Evolutionary conservation across 2,329 filamentous ascomycete species (phyloP).

Genomic region (Diaporthe sp.): DNA sequence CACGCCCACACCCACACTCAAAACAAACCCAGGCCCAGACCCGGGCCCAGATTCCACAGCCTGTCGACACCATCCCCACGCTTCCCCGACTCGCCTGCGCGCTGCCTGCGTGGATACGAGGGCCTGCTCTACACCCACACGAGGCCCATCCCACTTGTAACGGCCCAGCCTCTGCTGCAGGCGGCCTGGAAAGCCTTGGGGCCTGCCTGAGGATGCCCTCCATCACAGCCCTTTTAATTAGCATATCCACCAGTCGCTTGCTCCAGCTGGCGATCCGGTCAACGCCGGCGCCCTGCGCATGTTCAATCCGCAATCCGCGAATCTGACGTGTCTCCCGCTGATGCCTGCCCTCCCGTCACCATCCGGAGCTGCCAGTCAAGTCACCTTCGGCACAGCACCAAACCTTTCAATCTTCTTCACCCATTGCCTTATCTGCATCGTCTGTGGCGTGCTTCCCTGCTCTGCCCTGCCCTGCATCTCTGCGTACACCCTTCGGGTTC

Average conservation of each 20-base stretch:
- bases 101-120: conserved; percentile 27
- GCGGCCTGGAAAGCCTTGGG: conserved; percentile 19
- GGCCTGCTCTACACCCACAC: conserved; percentile 21
- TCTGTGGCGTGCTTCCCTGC: conserved; percentile 30
- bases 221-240: conserved; percentile 32
- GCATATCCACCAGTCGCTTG: conserved; percentile 6
- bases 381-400: neutral
- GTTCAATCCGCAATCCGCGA: neutral
- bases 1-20: neutral
- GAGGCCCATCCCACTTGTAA: conserved; percentile 16
- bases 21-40: conserved; percentile 1
- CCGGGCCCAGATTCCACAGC: neutral
- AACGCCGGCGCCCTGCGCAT: conserved; percentile 15
- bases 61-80: conserved; percentile 29
- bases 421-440: conserved; percentile 35
- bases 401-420: neutral
- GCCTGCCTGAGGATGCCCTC: conserved; percentile 25
- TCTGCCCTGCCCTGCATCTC: conserved; percentile 28
- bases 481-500: conserved; percentile 30
- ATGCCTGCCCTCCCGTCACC: conserved; percentile 14
- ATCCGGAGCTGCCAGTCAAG: neutral
- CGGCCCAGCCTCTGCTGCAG: conserved; percentile 30
- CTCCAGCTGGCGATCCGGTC: conserved; percentile 30
- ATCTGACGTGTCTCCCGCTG: conserved; percentile 27
- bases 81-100: conserved; percentile 26